These are phyloP conservation scores for Crataegus laevigata DNA, from an alignment of 306 rosid species.

Conservation along the genomic window DNA sequence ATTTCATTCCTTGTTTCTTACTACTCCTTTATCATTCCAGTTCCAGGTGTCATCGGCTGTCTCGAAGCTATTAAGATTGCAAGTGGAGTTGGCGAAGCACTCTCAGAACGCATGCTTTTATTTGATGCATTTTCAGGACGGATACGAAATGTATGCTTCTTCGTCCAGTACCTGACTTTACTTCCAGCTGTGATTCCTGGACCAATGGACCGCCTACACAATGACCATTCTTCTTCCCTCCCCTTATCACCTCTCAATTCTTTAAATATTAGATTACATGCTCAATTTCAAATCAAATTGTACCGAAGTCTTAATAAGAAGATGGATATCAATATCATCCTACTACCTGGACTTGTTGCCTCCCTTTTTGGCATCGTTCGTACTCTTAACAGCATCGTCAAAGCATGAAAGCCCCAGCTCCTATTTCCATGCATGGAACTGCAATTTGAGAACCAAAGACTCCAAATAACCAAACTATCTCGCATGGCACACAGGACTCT, in stretches of 20 bases:
- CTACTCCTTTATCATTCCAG: slow-evolving; percentile 34
- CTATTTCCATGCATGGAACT: neutral
- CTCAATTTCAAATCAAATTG: neutral
- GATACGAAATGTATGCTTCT: slow-evolving; percentile 62
- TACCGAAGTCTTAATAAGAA: neutral
- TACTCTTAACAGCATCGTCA: no score
- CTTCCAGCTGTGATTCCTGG: neutral
- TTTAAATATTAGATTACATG: neutral
- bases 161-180: neutral
- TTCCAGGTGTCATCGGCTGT: slow-evolving; percentile 96
- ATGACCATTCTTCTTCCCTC: neutral
- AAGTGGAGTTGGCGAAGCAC: slow-evolving; percentile 79
- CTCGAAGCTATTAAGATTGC: slow-evolving; percentile 94
- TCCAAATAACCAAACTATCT: no score
- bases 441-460: neutral
- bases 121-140: slow-evolving; percentile 76
- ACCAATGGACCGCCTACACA: neutral
- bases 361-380: neutral
- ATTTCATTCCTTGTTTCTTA: neutral
- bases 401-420: no score
- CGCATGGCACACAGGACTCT: neutral
- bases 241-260: neutral
- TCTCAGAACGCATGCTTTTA: slow-evolving; percentile 87
- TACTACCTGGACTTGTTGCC: neutral
- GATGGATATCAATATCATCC: neutral